Evolutionary conservation across 441 rosid genomes (phyloP).

Genomic region (Adansonia grandidieri): DNA sequence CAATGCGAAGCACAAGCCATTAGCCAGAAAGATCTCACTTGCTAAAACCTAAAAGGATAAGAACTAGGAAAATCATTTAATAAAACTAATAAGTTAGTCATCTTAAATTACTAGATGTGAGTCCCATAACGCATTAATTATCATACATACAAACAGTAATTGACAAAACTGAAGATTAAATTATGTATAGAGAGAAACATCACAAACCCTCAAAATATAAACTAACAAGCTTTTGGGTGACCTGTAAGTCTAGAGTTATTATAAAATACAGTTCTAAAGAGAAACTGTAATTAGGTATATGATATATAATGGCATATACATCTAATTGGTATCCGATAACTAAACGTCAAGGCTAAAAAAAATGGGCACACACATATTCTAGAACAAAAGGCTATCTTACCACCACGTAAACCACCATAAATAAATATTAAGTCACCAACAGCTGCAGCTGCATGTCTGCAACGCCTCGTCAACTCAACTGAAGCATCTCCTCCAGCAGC

Average conservation of each 20-base stretch:
- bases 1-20: too few relatives aligned
- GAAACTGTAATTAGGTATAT: background rate
- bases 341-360: background rate
- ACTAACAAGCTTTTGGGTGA: background rate
- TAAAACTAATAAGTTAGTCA: background rate
- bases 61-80: background rate
- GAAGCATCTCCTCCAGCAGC: constrained; percentile 99
- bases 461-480: constrained; percentile 95
- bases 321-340: background rate
- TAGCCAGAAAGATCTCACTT: too few relatives aligned
- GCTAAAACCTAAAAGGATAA: background rate
- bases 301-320: background rate
- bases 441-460: constrained; percentile 99
- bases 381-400: constrained; percentile 46
- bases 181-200: background rate
- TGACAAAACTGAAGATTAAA: background rate
- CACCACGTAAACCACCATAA: constrained; percentile 94
- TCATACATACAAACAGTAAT: background rate
- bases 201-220: background rate
- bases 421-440: constrained; percentile 49
- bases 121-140: background rate
- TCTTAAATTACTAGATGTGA: background rate
- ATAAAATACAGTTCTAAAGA: background rate
- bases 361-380: background rate
- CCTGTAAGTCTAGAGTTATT: constrained; percentile 8